Evolutionary conservation across 805 yeast species (phyloP).

Genomic region (Candida argentea): DNA sequence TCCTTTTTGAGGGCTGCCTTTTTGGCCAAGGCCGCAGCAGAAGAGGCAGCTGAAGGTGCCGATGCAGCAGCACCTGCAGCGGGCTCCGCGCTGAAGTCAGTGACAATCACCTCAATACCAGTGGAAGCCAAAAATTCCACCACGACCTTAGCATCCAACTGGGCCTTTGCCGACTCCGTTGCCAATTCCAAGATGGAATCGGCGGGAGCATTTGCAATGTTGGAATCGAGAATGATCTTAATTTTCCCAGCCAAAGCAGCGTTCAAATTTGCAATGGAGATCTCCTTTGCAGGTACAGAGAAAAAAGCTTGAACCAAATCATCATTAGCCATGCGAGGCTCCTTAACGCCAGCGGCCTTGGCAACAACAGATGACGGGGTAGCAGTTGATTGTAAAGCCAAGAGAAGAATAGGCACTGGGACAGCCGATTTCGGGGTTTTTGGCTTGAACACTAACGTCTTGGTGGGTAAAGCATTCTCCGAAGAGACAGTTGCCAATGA

Average conservation of each 20-base stretch:
- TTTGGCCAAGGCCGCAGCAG: slow-evolving; percentile 8
- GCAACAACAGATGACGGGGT: slow-evolving; percentile 65
- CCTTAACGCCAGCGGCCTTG: slow-evolving; percentile 59
- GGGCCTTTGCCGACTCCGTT: slow-evolving; percentile 43
- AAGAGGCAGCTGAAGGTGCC: slow-evolving; percentile 15
- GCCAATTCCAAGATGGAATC: slow-evolving; percentile 34
- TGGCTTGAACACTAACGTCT: slow-evolving; percentile 81
- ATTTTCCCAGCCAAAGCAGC: slow-evolving; percentile 41
- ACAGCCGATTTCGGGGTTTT: slow-evolving; percentile 76
- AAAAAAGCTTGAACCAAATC: slow-evolving; percentile 64
- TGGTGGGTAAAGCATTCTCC: slow-evolving; percentile 46
- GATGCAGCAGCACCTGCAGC: too few species aligned
- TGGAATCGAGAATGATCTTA: slow-evolving; percentile 49
- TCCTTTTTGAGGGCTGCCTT: slow-evolving; percentile 25
- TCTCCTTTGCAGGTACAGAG: slow-evolving; percentile 46
- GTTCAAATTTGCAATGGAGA: slow-evolving; percentile 45
- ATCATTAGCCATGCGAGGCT: slow-evolving; percentile 80
- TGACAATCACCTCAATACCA: slow-evolving; percentile 40
- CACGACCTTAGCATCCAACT: slow-evolving; percentile 37
- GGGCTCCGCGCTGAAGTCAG: slow-evolving; percentile 44
- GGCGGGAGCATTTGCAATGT: slow-evolving; percentile 29
- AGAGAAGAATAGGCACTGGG: slow-evolving; percentile 71
- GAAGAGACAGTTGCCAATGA: slow-evolving; percentile 47
- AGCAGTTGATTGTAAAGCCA: slow-evolving; percentile 60
- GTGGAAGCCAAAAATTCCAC: slow-evolving; percentile 37